Evolutionary conservation across 352 stramenopile species (phyloP).

Genomic region (Achlya hypogyna): DNA sequence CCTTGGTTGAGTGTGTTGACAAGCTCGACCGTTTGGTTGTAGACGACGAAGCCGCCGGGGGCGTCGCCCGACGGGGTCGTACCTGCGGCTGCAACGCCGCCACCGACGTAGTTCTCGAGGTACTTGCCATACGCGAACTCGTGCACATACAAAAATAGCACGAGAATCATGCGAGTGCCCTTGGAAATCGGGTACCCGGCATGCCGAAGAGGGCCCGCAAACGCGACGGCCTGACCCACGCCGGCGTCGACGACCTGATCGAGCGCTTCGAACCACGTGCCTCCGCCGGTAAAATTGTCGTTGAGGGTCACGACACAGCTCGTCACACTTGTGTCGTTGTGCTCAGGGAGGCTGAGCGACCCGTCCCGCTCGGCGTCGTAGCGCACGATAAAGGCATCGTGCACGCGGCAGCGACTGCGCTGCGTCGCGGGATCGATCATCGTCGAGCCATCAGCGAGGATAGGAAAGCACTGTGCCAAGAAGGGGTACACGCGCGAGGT

Average conservation of each 20-base stretch:
- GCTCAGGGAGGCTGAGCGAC: conserved; percentile 31
- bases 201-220: conserved; percentile 22
- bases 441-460: conserved; percentile 21
- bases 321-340: conserved; percentile 36
- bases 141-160: conserved; percentile 28
- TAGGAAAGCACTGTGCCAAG: conserved; percentile 17
- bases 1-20: conserved; percentile 13
- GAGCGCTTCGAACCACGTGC: conserved; percentile 27
- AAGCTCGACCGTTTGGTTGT: conserved; percentile 19
- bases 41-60: conserved; percentile 11
- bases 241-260: conserved; percentile 21
- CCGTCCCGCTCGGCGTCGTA: conserved; percentile 31
- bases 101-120: conserved; percentile 30
- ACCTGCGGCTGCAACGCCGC: conserved; percentile 46
- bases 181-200: conserved; percentile 22
- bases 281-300: conserved; percentile 25
- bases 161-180: conserved; percentile 25
- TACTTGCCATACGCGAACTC: conserved; percentile 22
- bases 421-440: conserved; percentile 8
- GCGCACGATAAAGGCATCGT: conserved; percentile 59
- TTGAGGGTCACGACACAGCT: conserved; percentile 26
- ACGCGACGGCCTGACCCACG: conserved; percentile 23
- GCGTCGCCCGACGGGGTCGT: neutral
- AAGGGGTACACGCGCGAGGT: conserved; percentile 22
- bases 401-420: conserved; percentile 26